Percentiles rank a stretch among this genome's conserved stretches.
These are phyloP conservation scores for Durusdinium trenchii DNA, from an alignment of 73 alveolate genomes.

Conservation along the genomic window DNA sequence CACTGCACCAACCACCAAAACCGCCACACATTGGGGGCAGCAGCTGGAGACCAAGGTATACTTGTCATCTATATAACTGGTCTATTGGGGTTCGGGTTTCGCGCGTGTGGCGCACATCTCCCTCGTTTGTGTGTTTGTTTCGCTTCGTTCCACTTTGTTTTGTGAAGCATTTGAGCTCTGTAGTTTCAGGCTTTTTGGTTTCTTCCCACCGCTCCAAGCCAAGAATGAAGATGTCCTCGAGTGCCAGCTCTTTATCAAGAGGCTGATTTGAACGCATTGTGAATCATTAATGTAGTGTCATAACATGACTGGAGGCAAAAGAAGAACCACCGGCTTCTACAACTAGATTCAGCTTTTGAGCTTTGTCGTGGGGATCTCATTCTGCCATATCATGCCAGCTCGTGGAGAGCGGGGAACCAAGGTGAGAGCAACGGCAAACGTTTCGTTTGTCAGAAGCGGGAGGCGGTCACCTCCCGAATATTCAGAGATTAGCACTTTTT, in stretches of 20 bases:
- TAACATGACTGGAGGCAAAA: conserved; percentile 28
- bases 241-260: conserved; percentile 66
- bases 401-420: neutral
- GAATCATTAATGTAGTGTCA: neutral
- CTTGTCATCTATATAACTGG: neutral
- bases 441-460: conserved; percentile 25
- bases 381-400: neutral
- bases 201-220: conserved; percentile 80
- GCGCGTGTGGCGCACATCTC: too few species aligned
- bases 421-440: neutral
- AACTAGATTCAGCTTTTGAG: conserved; percentile 40
- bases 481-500: too few species aligned
- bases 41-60: conserved; percentile 4
- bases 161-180: neutral
- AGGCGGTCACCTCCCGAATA: neutral
- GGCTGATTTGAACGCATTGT: neutral
- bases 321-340: conserved; percentile 83
- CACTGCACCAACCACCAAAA: conserved; percentile 56
- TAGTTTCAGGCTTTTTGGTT: conserved; percentile 65
- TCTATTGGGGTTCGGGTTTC: too few species aligned
- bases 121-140: too few species aligned
- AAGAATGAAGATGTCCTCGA: conserved; percentile 60
- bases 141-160: neutral
- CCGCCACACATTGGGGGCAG: conserved; percentile 94
- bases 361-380: neutral